A percentile compares a stretch with the other conserved stretches of the same genome.
Evolutionary conservation across 192 early-diverging fungal genomes (phyloP).

Genomic region (Diversispora epigaea): DNA sequence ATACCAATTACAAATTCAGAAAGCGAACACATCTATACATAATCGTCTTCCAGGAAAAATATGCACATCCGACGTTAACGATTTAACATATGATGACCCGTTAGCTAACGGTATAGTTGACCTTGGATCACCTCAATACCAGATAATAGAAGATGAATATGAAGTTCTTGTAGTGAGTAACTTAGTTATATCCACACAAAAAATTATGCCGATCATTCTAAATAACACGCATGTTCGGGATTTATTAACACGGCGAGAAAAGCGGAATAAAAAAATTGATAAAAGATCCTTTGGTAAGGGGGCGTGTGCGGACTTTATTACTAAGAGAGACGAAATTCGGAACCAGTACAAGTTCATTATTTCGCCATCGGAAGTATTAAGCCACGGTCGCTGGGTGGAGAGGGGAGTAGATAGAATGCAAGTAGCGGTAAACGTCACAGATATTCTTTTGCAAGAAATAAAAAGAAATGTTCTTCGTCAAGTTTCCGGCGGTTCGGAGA

Average conservation of each 20-base stretch:
- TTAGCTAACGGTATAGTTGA: conserved; percentile 9
- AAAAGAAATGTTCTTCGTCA: conserved; percentile 11
- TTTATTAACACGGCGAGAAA: neutral
- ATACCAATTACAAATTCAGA: conserved; percentile 10
- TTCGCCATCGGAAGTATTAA: conserved; percentile 3
- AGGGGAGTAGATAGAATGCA: neutral
- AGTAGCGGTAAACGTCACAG: conserved; percentile 15
- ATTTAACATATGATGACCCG: conserved; percentile 4
- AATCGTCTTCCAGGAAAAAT: neutral
- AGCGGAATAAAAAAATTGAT: conserved; percentile 1
- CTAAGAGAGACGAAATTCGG: conserved; percentile 24
- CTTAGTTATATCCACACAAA: conserved; percentile 1
- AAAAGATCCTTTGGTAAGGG: conserved; percentile 11
- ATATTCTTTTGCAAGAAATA: conserved; percentile 29
- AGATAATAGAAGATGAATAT: conserved; percentile 1
- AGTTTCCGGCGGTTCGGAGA: conserved; percentile 10
- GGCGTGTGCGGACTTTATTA: neutral
- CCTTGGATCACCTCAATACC: conserved; percentile 4
- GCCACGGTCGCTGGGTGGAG: conserved; percentile 8
- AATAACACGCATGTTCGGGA: neutral
- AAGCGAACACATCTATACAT: neutral
- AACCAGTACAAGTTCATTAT: conserved; percentile 27
- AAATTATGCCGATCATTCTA: neutral
- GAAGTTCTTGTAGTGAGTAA: neutral
- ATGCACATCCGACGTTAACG: neutral